phyloP scores from a whole-genome alignment of 1,284 basidiomycete genomes.

The Puccinia novopanici region DNA sequence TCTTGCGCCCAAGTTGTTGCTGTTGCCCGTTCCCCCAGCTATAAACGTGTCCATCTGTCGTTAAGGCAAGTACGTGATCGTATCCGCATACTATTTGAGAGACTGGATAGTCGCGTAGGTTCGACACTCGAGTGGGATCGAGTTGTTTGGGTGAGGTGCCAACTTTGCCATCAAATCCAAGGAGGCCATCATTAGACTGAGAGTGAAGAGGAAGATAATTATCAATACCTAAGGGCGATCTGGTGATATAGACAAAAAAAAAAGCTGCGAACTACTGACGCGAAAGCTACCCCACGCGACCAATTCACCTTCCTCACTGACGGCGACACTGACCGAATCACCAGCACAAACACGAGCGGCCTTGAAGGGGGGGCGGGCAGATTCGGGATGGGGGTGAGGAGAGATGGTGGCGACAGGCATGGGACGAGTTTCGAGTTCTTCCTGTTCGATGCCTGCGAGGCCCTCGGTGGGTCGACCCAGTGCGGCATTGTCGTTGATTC shows the following conservation, averaged over 20 bases:
- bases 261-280: constrained; percentile 64
- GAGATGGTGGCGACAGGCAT: constrained; percentile 72
- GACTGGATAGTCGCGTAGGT: constrained; percentile 58
- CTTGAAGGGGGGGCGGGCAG: constrained; percentile 67
- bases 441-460: constrained; percentile 72
- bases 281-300: constrained; percentile 90
- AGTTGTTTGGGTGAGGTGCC: constrained; percentile 60
- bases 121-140: constrained; percentile 61
- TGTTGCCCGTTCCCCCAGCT: constrained; percentile 79
- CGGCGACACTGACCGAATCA: constrained; percentile 79
- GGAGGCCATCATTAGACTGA: constrained; percentile 72
- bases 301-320: constrained; percentile 75
- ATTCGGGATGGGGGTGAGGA: constrained; percentile 65
- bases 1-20: constrained; percentile 76
- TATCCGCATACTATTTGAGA: constrained; percentile 76
- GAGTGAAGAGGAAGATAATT: neutral
- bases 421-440: constrained; percentile 75
- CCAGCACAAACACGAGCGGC: constrained; percentile 80
- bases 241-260: neutral
- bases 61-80: constrained; percentile 84
- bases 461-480: constrained; percentile 78
- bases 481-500: constrained; percentile 88
- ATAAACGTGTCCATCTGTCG: constrained; percentile 78
- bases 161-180: constrained; percentile 75
- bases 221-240: constrained; percentile 17